Conservation (phyloP, 306 rosid species). For the Prinsepia uniflora region DNA sequence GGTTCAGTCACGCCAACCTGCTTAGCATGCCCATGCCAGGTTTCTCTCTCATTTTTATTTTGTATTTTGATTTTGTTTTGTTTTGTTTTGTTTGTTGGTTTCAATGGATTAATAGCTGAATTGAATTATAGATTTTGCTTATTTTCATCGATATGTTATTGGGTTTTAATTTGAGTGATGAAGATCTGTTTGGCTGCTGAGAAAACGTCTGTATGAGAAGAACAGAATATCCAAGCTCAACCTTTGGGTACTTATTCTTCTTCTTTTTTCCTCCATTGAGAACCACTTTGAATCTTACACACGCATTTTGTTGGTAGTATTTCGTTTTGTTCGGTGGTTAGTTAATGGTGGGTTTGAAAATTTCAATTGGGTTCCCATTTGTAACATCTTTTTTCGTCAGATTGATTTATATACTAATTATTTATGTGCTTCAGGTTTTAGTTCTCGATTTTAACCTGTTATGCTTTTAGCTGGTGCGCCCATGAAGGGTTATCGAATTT, state of each 20-base stretch:
- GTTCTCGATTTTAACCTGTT: background rate
- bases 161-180: conserved; percentile 9
- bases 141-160: conserved; percentile 4
- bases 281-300: background rate
- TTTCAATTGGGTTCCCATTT: background rate
- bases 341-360: background rate
- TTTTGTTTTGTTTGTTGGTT: background rate
- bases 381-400: background rate
- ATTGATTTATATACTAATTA: background rate
- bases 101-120: background rate
- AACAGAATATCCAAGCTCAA: background rate
- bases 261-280: no score
- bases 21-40: conserved; percentile 17
- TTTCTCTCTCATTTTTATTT: conserved; percentile 1
- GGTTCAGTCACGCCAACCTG: background rate
- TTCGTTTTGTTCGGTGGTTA: background rate
- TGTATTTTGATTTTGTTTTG: background rate
- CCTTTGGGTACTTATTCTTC: background rate
- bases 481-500: no score
- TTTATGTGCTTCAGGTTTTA: background rate
- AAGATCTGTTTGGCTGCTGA: background rate
- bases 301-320: background rate
- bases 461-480: background rate
- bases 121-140: conserved; percentile 3
- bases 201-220: background rate